A percentile compares a stretch with the other conserved stretches of the same genome.
phyloP scores from a whole-genome alignment of 1,284 basidiomycete genomes.

The Cutaneotrichosporon dermatis region DNA sequence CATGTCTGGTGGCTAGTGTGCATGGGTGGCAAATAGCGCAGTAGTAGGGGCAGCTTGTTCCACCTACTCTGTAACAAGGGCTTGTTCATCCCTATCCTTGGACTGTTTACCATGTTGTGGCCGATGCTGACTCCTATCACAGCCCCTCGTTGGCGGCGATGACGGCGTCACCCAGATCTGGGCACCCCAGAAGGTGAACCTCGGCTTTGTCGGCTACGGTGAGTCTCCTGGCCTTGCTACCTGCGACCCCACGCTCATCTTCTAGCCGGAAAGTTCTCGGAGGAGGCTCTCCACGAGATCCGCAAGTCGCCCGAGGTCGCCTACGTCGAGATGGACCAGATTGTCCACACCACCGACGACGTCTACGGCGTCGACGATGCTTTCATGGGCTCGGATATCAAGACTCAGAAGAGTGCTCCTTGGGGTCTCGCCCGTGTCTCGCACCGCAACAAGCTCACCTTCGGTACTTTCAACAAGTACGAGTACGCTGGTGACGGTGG shows the following conservation, averaged over 20 bases:
- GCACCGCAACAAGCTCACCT: slow-evolving; percentile 71
- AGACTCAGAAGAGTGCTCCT: slow-evolving; percentile 71
- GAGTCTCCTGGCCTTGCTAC: slow-evolving; percentile 14
- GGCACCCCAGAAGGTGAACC: slow-evolving; percentile 28
- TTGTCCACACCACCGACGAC: slow-evolving; percentile 62
- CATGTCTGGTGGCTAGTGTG: not conserved
- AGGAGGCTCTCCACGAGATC: slow-evolving; percentile 69
- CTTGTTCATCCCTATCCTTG: not conserved
- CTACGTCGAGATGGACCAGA: slow-evolving; percentile 88
- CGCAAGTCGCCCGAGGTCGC: slow-evolving; percentile 84
- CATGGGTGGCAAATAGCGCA: not conserved
- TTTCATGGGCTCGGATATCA: slow-evolving; percentile 30
- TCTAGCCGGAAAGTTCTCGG: slow-evolving; percentile 71
- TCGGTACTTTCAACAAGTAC: slow-evolving; percentile 85
- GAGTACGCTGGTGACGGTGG: slow-evolving; percentile 70
- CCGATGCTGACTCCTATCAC: slow-evolving; percentile 5
- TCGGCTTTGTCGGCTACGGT: slow-evolving; percentile 44
- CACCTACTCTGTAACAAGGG: too few species aligned
- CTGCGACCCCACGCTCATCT: slow-evolving; percentile 1
- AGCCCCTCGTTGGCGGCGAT: slow-evolving; percentile 37
- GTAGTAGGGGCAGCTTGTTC: too few species aligned
- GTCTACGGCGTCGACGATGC: slow-evolving; percentile 38
- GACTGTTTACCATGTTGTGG: not conserved
- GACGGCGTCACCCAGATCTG: slow-evolving; percentile 47
- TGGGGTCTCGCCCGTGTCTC: slow-evolving; percentile 97